A percentile compares a stretch with the other conserved stretches of the same genome.
These are phyloP conservation scores for Botryotinia calthae DNA, from an alignment of 2,329 filamentous ascomycete genomes.

Conservation along the genomic window DNA sequence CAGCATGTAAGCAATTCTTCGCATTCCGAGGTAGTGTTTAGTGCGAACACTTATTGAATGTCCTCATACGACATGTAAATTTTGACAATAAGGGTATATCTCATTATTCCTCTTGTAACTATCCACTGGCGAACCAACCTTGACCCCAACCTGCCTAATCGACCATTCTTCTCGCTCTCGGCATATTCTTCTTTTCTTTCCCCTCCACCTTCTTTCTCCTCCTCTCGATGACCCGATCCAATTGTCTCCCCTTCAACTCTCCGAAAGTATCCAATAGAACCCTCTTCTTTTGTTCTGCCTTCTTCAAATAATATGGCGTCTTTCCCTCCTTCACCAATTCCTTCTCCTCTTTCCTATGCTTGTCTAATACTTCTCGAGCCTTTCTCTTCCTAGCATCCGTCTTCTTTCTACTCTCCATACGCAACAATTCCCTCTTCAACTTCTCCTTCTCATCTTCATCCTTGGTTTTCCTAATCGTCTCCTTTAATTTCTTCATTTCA, in stretches of 20 bases:
- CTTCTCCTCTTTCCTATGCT: conserved; percentile 80
- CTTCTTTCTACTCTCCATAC: conserved; percentile 76
- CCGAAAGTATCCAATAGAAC: conserved; percentile 76
- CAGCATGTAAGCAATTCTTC: not conserved
- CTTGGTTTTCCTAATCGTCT: conserved; percentile 66
- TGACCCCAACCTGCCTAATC: conserved; percentile 26
- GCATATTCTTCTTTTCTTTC: conserved; percentile 80
- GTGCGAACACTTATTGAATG: not conserved
- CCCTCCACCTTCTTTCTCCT: conserved; percentile 83
- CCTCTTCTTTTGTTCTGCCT: conserved; percentile 85
- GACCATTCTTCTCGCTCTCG: conserved; percentile 49
- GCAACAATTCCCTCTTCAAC: conserved; percentile 70
- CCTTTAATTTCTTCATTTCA: conserved; percentile 76
- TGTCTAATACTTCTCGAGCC: conserved; percentile 64
- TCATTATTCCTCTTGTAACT: not conserved
- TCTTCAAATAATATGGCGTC: conserved; percentile 90
- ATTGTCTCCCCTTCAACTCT: conserved; percentile 79
- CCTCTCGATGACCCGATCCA: conserved; percentile 80
- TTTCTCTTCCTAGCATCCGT: conserved; percentile 67
- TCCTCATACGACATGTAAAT: not conserved
- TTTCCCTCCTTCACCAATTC: conserved; percentile 84
- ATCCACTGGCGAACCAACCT: not conserved
- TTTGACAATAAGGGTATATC: not conserved
- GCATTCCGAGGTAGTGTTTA: not conserved
- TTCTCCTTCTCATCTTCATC: conserved; percentile 62